Percentiles rank a stretch among this genome's conserved stretches.
phyloP scores from a whole-genome alignment of 2,329 filamentous ascomycete species.

The Penicillium griseofulvum region DNA sequence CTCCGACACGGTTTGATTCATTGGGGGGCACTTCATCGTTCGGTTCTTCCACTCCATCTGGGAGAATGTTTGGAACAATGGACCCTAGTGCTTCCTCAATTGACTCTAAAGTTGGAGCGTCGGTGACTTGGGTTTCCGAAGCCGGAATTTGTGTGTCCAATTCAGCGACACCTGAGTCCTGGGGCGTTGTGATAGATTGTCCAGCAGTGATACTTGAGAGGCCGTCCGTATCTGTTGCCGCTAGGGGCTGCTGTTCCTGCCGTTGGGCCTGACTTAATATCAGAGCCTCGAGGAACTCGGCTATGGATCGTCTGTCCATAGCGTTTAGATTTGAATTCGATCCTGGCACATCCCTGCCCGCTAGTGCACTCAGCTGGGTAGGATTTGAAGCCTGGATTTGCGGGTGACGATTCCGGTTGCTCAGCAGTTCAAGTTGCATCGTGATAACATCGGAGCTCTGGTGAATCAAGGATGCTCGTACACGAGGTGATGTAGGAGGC shows the following conservation, averaged over 20 bases:
- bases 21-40: slow-evolving; percentile 20
- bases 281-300: slow-evolving; percentile 38
- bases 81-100: slow-evolving; percentile 10
- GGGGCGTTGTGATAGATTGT: slow-evolving; percentile 15
- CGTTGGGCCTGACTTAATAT: slow-evolving; percentile 31
- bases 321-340: slow-evolving; percentile 12
- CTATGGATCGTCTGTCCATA: slow-evolving; percentile 30
- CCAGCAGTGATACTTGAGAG: slow-evolving; percentile 23
- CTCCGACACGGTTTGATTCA: slow-evolving; percentile 13
- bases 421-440: slow-evolving; percentile 44
- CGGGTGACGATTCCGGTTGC: slow-evolving; percentile 29
- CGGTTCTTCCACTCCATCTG: slow-evolving; percentile 34
- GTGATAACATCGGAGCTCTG: slow-evolving; percentile 45
- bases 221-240: slow-evolving; percentile 21
- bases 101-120: slow-evolving; percentile 6
- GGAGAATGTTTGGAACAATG: slow-evolving; percentile 25
- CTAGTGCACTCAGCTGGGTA: slow-evolving; percentile 14
- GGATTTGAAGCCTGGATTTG: slow-evolving; percentile 14
- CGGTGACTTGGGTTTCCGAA: slow-evolving; percentile 6
- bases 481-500: slow-evolving; percentile 41
- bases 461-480: slow-evolving; percentile 44
- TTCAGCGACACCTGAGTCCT: slow-evolving; percentile 9
- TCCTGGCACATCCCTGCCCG: slow-evolving; percentile 13
- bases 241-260: slow-evolving; percentile 14
- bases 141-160: slow-evolving; percentile 3